Base-by-base conservation (phyloP, 2,329 filamentous ascomycete species). In the Chrysoporthe puriensis region DNA sequence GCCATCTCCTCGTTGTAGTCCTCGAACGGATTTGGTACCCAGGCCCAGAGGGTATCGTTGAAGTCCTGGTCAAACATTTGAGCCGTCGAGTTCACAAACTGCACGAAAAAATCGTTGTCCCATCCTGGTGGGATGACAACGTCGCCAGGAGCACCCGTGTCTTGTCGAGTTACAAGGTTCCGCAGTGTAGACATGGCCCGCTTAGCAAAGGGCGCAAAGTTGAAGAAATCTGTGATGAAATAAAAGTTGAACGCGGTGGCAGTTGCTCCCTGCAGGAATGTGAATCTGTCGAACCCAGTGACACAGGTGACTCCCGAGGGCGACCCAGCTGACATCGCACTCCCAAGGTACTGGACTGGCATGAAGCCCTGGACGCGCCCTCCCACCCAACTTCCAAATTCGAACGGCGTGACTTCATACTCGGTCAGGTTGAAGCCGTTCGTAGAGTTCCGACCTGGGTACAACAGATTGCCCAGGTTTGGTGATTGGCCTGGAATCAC, bases 301-400 rank as follows among this genome's bases (percentile, higher is more conserved):
- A 77, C 73, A 11, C 77, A 78, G 69, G 61, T 78, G 76, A 43
- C 72, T 70, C 59, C 59, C 16, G 59, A 62, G 0, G 70, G 66
- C 6, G 66, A 69, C 2, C 77, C 77, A 4, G 73, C 65, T 0
- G 66, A 54, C 72, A 78, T 75, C 2, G 71, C 57, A 1, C 75
- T 77, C 7, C 77, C 77, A 0, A 78, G 66, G 32, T 71, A 76
- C 42, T 72, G 62, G 0, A 73, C 77, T 0, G 75, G 67, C 26
- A 75, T 73, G 36, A 78, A 78, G 0, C 71, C 74, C 32, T 76
- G 74, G 0, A 76, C 70, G 1, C 75, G 66, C 0, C 74, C 73
- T 1, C 76, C 76, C 3, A 66, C 59, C 76, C 77, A 78, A 36
- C 73, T 74, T 8, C 77, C 76, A 32, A 77, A 76, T 59, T 78